Evolutionary conservation across 306 rosid genomes (phyloP), one percentile per base, ranked within the genome.

Genomic region (Begonia loranthoides): DNA sequence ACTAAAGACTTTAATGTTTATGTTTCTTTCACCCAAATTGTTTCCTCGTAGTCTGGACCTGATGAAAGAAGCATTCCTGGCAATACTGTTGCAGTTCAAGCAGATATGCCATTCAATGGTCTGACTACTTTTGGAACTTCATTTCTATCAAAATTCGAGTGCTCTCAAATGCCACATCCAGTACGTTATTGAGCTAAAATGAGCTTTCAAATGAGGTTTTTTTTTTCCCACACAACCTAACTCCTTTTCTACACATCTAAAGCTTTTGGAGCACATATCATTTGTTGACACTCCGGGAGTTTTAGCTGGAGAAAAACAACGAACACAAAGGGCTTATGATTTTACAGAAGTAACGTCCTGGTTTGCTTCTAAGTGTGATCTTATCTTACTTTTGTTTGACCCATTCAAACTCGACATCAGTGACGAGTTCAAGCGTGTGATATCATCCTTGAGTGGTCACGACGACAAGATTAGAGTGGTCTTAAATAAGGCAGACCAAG

Each of bases 41-140:
- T 6, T 43, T n/a, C 4, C 4, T 1, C 65, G 21, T 61, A 90
- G 99, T 76, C 94, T 55, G 99, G 99, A 44, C 75, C 88, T 52
- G 95, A 90, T 63, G 95, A 86, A 60, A 90, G 99, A 79, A 82
- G 94, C 63, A 76, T 90, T 67, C 99, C 99, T 48, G 99, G 99
- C 10, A 86, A 90, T 61, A 90, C 95, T 3, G 64, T 86, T 49
- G 99, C 96, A 8, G 99, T 90, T 39, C 99, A 90, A 73, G 96
- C 95, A 41, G 95, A 90, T 57, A 86, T 90, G 95, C 99, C 99
- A n/a, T 86, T 78, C 66, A 66, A 73, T 24, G 99, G 99, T 55
- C 92, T 90, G 47, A 82, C 94, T 50, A 67, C 66, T 16, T 90
- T 78, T 66, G 99, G 99, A 70, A 70, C 99, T 9, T 56, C 87